phyloP scores from a whole-genome alignment of 768 basidiomycete species.

The Coprinopsis strossmayeri region DNA sequence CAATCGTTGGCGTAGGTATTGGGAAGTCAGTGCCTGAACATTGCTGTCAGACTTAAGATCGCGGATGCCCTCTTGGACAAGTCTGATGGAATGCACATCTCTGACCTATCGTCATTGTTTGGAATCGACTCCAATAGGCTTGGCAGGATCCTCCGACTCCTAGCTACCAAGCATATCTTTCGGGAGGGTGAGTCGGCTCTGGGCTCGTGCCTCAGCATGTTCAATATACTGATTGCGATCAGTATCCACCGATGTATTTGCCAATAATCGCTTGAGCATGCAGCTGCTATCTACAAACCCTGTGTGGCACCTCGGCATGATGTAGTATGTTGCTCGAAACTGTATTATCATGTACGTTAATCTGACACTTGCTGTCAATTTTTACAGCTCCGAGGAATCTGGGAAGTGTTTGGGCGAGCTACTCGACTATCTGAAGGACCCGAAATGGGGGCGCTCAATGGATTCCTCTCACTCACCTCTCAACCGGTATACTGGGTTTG shows the following conservation, averaged over 20 bases:
- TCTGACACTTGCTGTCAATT: neutral
- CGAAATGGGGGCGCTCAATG: slow-evolving; percentile 22
- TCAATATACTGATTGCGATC: neutral
- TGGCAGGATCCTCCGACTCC: slow-evolving; percentile 24
- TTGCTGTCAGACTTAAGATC: slow-evolving; percentile 24
- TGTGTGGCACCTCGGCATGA: slow-evolving; percentile 19
- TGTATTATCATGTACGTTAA: neutral
- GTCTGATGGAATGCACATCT: slow-evolving; percentile 25
- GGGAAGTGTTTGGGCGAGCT: slow-evolving; percentile 20
- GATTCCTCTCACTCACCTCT: slow-evolving; percentile 19
- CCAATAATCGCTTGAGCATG: slow-evolving; percentile 30
- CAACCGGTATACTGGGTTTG: slow-evolving; percentile 17
- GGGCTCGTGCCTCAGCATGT: neutral
- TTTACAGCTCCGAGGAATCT: slow-evolving; percentile 15
- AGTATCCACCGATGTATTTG: slow-evolving; percentile 28
- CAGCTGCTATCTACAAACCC: slow-evolving; percentile 21
- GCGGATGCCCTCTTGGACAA: slow-evolving; percentile 27
- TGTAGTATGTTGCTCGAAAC: too few species aligned
- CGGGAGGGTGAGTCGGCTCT: slow-evolving; percentile 25
- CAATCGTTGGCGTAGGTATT: slow-evolving; percentile 11
- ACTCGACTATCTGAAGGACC: slow-evolving; percentile 28
- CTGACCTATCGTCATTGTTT: slow-evolving; percentile 19
- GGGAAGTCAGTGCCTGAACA: slow-evolving; percentile 22
- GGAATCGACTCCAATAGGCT: slow-evolving; percentile 26
- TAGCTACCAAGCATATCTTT: slow-evolving; percentile 31